Percentiles rank a stretch among this genome's conserved stretches.
Conservation (phyloP, 331 rosid species). For the Pyracantha coccinea region DNA sequence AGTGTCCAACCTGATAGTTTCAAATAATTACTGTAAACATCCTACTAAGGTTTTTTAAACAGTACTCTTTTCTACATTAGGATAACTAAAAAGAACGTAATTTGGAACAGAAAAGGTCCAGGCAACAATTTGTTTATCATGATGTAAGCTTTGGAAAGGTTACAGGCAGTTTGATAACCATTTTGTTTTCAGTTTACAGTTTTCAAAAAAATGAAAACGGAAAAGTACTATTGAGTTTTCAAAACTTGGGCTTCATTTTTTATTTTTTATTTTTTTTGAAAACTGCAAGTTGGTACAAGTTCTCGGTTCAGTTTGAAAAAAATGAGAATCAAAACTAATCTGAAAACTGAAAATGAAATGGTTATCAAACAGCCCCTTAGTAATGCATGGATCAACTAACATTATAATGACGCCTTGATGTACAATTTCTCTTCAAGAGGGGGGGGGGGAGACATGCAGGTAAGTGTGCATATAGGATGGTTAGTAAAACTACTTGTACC, state of each 20-base stretch:
- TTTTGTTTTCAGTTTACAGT: too few relatives aligned
- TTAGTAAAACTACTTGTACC: not conserved
- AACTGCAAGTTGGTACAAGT: too few relatives aligned
- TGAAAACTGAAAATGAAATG: not conserved
- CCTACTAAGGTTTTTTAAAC: not conserved
- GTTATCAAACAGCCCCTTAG: not conserved
- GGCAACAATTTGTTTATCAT: not conserved
- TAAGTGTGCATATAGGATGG: not conserved
- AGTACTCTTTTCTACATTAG: not conserved
- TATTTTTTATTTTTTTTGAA: too few relatives aligned
- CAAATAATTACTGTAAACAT: not conserved
- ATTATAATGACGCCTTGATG: not conserved
- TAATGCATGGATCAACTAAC: not conserved
- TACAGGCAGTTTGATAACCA: too few relatives aligned
- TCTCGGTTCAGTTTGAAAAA: too few relatives aligned
- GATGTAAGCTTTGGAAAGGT: not conserved
- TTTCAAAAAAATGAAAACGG: too few relatives aligned
- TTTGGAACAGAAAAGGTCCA: not conserved
- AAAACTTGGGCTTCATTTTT: too few relatives aligned
- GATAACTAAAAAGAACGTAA: not conserved
- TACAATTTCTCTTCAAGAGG: not conserved
- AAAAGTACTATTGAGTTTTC: too few relatives aligned
- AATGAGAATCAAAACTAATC: too few relatives aligned
- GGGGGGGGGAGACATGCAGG: not conserved
- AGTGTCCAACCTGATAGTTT: slow-evolving; percentile 5